Evolutionary conservation across 805 yeast genomes (phyloP), one percentile per base, ranked within the genome.

Genomic region (Cyberlindnera mrakii): DNA sequence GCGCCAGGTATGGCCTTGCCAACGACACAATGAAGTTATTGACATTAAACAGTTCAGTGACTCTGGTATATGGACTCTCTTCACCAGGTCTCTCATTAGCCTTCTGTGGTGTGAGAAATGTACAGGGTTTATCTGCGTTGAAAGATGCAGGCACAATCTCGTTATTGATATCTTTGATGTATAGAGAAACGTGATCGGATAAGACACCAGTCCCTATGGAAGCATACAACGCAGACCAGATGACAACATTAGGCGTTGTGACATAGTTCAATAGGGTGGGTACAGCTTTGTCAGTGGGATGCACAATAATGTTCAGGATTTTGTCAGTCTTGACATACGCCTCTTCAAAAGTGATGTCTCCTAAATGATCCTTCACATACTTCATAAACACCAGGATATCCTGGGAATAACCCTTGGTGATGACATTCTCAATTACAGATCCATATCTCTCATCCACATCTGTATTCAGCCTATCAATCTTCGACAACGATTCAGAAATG

Each of bases 1-100:
- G 97, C 0, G 96, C 96, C 53, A 91, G 68, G 56, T 91, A 93
- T 0, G 98, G 97, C 48, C 97, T 74, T 8, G 98, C 96, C 50
- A 91, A 70, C 17, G 96, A 86, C 1, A 90, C 90, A 27, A 93
- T 72, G 57, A 88, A 91, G 62, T 90, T 95, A 63, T 93, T 93
- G 19, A 93, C 98, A 55, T 93, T 93, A 68, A 91, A 93, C 45
- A 91, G 71, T 60, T 93, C 98, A 0, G 96, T 84, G 38, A 91
- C 72, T 42, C 96, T 70, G 1, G 93, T 85, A 58, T 91, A 91
- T 0, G 97, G 96, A 10, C 83, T 78, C 33, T 75, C 72, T 5
- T 43, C 40, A 53, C 72, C 59, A 53, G 77, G 57, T 52, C 70
- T 41, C 59, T 69, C 57, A 54, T 58, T 61, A 9, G 74, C 70